Conservation (phyloP, 805 yeast species). For the Saturnispora zaruensis region DNA sequence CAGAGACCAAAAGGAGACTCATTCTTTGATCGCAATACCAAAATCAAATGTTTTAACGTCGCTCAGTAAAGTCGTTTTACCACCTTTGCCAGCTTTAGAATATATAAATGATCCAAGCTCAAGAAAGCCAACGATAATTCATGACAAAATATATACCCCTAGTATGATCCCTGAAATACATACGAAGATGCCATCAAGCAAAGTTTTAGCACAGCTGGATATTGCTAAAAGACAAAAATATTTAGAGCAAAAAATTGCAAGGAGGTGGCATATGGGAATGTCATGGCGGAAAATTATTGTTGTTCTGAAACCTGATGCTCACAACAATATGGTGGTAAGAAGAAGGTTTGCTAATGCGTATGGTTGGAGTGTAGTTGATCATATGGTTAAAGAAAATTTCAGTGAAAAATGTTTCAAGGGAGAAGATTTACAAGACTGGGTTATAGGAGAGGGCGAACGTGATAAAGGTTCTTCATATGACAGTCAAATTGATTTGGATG, state of each 20-base stretch:
- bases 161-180: conserved; percentile 29
- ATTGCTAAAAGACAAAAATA: conserved; percentile 32
- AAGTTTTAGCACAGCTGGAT: conserved; percentile 20
- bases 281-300: conserved; percentile 90
- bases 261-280: conserved; percentile 78
- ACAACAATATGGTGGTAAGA: conserved; percentile 84
- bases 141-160: conserved; percentile 77
- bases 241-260: conserved; percentile 73
- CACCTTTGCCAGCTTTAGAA: conserved; percentile 67
- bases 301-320: conserved; percentile 84
- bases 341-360: conserved; percentile 85
- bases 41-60: conserved; percentile 71
- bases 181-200: conserved; percentile 24
- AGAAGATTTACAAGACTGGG: conserved; percentile 19
- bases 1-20: conserved; percentile 6
- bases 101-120: conserved; percentile 60
- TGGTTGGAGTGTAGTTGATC: conserved; percentile 92
- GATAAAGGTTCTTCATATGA: conserved; percentile 1
- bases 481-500: conserved; percentile 7
- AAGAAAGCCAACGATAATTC: conserved; percentile 59
- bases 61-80: conserved; percentile 66
- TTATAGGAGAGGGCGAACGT: conserved; percentile 12
- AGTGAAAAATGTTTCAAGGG: conserved; percentile 17
- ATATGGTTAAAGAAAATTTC: conserved; percentile 65
- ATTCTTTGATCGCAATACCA: conserved; percentile 34